A percentile compares a stretch with the other conserved stretches of the same genome.
Conservation (phyloP, 2,329 filamentous ascomycete species). For the Pestalotiopsis sp. region DNA sequence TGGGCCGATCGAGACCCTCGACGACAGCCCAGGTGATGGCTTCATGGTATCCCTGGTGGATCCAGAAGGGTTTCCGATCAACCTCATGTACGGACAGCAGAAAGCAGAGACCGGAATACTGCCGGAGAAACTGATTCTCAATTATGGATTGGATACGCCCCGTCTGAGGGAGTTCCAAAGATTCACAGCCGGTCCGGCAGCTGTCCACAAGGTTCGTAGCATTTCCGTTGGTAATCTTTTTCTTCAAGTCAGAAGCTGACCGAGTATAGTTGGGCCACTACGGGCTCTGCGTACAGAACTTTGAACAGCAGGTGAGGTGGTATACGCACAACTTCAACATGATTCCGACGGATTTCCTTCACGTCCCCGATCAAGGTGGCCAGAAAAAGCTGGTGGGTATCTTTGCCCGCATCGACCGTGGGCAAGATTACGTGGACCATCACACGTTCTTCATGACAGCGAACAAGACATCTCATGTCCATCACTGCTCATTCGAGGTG, state of each 20-base stretch:
- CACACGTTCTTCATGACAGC: slow-evolving; percentile 52
- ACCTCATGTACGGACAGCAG: neutral
- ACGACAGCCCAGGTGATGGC: neutral
- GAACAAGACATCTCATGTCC: slow-evolving; percentile 40
- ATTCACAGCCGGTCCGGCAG: neutral
- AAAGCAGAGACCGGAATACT: neutral
- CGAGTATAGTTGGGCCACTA: neutral
- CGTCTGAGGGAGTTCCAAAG: neutral
- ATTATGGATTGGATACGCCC: neutral
- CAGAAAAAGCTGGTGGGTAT: slow-evolving; percentile 21
- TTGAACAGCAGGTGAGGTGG: slow-evolving; percentile 31
- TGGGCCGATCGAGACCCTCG: neutral
- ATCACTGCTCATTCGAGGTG: slow-evolving; percentile 60
- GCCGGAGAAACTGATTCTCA: neutral
- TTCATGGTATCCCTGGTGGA: neutral
- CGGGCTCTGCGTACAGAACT: slow-evolving; percentile 22
- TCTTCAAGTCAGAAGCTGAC: neutral
- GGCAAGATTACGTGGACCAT: slow-evolving; percentile 51
- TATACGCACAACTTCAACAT: slow-evolving; percentile 35
- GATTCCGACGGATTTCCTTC: slow-evolving; percentile 29
- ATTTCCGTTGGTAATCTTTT: neutral
- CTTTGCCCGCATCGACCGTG: slow-evolving; percentile 56
- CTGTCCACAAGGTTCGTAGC: neutral
- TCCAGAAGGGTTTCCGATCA: neutral
- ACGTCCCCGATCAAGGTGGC: slow-evolving; percentile 18